A percentile compares a stretch with the other conserved stretches of the same genome.
Evolutionary conservation across 345 rosid species (phyloP).

Genomic region (Salix udensis): DNA sequence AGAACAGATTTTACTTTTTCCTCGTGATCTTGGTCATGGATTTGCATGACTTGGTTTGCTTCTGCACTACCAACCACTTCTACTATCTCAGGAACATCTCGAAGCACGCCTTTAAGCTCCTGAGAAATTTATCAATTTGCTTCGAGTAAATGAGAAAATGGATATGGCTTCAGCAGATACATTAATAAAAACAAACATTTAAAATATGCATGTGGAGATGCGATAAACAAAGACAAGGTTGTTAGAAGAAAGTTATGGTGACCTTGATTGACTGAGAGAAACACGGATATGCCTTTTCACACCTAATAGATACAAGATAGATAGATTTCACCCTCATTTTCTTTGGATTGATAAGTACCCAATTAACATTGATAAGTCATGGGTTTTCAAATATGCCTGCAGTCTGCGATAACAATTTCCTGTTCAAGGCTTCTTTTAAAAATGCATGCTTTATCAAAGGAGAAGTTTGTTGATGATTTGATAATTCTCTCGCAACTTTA

Average conservation of each 20-base stretch:
- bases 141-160: slow-evolving; percentile 1
- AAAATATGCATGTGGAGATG: background rate
- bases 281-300: background rate
- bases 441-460: background rate
- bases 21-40: slow-evolving; percentile 46
- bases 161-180: background rate
- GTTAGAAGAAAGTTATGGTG: background rate
- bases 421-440: background rate
- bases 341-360: background rate
- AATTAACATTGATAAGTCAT: background rate
- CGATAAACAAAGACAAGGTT: background rate
- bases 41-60: slow-evolving; percentile 41
- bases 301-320: too few relatives aligned
- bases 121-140: slow-evolving; percentile 26
- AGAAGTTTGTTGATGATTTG: background rate
- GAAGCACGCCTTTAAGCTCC: slow-evolving; percentile 85
- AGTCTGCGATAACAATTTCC: background rate
- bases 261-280: background rate
- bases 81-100: slow-evolving; percentile 71
- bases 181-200: background rate
- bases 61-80: slow-evolving; percentile 67
- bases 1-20: slow-evolving; percentile 56
- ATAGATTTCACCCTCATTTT: background rate
- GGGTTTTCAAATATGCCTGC: background rate
- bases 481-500: slow-evolving; percentile 2